phyloP scores from a whole-genome alignment of 495 filamentous ascomycete species.

The Hyphodiscus hymeniophilus region DNA sequence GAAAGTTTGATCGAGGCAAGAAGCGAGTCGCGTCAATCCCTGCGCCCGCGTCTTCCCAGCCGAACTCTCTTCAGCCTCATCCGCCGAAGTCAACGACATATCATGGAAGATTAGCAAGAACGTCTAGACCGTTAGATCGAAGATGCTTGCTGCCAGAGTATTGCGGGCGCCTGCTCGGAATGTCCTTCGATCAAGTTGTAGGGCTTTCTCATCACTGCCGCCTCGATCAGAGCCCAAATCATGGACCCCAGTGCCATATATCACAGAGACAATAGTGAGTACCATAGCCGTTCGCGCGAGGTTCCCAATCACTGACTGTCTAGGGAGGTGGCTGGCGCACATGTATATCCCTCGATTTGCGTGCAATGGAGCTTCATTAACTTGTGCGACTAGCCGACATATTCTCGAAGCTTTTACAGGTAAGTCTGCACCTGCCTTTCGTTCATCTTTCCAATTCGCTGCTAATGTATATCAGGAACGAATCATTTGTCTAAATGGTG shows the following conservation, averaged over 20 bases:
- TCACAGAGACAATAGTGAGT: constrained; percentile 77
- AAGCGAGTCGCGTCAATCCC: background rate
- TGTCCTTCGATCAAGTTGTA: background rate
- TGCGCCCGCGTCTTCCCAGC: background rate
- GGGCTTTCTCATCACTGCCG: constrained; percentile 7
- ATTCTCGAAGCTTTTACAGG: constrained; percentile 72
- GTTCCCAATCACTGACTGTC: constrained; percentile 31
- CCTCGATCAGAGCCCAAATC: constrained; percentile 33
- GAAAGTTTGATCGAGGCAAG: background rate
- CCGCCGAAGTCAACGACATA: background rate
- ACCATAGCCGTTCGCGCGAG: background rate
- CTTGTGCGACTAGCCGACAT: constrained; percentile 57
- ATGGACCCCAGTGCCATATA: constrained; percentile 62
- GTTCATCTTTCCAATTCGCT: background rate
- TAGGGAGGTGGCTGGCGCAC: constrained; percentile 88
- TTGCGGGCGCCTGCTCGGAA: constrained; percentile 13
- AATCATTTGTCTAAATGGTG: constrained; percentile 89
- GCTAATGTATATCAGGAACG: constrained; percentile 57
- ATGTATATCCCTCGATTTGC: constrained; percentile 45
- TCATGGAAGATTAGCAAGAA: background rate
- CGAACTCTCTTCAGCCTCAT: background rate
- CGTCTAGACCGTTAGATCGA: constrained; percentile 24
- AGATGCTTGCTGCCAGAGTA: constrained; percentile 15
- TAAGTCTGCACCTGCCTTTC: constrained; percentile 23
- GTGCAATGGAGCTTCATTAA: constrained; percentile 19